Percentiles rank a stretch among this genome's conserved stretches.
Conservation (phyloP, 2,329 filamentous ascomycete species). For the Epicoccum sorghinum region DNA sequence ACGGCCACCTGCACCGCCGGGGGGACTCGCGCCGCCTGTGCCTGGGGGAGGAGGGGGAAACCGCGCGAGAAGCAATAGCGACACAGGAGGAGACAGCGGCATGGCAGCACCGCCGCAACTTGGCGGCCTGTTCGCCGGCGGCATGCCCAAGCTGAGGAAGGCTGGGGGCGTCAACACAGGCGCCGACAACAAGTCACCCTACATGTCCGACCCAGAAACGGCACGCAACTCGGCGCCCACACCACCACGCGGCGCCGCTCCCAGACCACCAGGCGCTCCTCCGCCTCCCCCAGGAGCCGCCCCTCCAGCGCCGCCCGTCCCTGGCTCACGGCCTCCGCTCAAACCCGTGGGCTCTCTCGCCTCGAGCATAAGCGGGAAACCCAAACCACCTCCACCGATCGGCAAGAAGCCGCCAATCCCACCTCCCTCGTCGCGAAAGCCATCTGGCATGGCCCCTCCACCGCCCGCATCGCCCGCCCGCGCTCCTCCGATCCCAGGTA, state of each 20-base stretch:
- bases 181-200: conserved; percentile 70
- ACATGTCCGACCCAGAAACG: conserved; percentile 78
- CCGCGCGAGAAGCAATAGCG: conserved; percentile 83
- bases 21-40: conserved; percentile 75
- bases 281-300: conserved; percentile 36
- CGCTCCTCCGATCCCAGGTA: conserved; percentile 43
- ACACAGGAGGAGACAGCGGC: conserved; percentile 56
- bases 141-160: conserved; percentile 95
- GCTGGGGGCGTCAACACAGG: conserved; percentile 68
- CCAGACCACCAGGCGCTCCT: conserved; percentile 54
- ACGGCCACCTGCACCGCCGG: conserved; percentile 58
- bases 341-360: conserved; percentile 66
- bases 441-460: conserved; percentile 56
- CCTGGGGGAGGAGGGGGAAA: conserved; percentile 49
- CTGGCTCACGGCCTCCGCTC: conserved; percentile 63
- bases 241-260: conserved; percentile 59
- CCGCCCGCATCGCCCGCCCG: conserved; percentile 53
- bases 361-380: conserved; percentile 64
- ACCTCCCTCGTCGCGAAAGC: conserved; percentile 63
- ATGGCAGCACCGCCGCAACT: conserved; percentile 69
- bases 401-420: conserved; percentile 74
- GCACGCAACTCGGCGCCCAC: conserved; percentile 56
- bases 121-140: conserved; percentile 86
- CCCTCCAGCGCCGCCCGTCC: conserved; percentile 52
- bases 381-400: conserved; percentile 75